phyloP scores from a whole-genome alignment of 306 rosid genomes.

The Corylus americana region DNA sequence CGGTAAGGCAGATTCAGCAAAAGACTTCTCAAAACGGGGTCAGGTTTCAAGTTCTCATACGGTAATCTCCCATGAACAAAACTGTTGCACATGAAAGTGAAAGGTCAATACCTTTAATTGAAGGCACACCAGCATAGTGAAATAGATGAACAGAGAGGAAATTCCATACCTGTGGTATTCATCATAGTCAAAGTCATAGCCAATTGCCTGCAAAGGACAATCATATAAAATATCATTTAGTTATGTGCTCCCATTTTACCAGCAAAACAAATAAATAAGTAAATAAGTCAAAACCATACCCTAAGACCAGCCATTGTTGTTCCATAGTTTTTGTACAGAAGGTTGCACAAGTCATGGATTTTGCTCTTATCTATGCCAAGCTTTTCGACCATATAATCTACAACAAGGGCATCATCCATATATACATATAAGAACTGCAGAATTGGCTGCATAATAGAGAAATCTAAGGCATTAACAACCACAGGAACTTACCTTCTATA shows the following conservation, averaged over 20 bases:
- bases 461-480: neutral
- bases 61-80: conserved; percentile 96
- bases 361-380: conserved; percentile 75
- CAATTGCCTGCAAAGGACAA: conserved; percentile 69
- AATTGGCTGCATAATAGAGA: conserved; percentile 6
- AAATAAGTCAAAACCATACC: conserved; percentile 43
- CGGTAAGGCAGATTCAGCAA: conserved; percentile 71
- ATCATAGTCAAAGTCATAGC: conserved; percentile 92
- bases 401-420: conserved; percentile 9
- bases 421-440: conserved; percentile 11
- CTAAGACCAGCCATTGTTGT: conserved; percentile 97
- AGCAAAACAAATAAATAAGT: neutral
- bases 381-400: conserved; percentile 84
- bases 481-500: conserved; percentile 59
- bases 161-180: conserved; percentile 71
- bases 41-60: conserved; percentile 82
- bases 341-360: conserved; percentile 59
- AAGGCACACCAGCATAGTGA: conserved; percentile 5
- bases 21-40: conserved; percentile 76
- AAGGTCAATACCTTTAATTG: conserved; percentile 22
- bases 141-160: conserved; percentile 6
- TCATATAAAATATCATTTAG: conserved; percentile 2
- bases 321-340: conserved; percentile 83
- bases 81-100: conserved; percentile 32
- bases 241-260: neutral